Evolutionary conservation across 2,329 filamentous ascomycete genomes (phyloP), one percentile per base, ranked within the genome.

Genomic region (Stenocarpella maydis): DNA sequence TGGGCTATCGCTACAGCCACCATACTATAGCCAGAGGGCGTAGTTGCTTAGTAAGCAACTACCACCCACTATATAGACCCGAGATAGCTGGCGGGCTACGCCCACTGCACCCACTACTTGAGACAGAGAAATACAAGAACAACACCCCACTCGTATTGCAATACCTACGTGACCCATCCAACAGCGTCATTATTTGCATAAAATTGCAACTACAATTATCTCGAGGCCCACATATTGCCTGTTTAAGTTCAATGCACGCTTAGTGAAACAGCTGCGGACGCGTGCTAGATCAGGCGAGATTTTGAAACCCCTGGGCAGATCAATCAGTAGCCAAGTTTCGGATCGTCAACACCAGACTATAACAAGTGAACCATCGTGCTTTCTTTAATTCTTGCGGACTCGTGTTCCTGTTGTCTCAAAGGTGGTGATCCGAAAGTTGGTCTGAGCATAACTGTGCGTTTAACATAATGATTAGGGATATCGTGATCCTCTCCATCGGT

Each of bases 401-500:
- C 43, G 4, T 28, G 4, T 37, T 34, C 28, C 37, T 37, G 31
- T n/a, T 26, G 43, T 43, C 49, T 12, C 28, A 7, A 17, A 63
- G n/a, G 19, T 49, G 26, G 5, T 24, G n/a, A 10, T 34, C 31
- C 26, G 10, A 34, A 37, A 43, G 31, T 10, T 19, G n/a, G 14
- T 47, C 28, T 1, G 43, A 47, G n/a, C 8, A 63, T 15, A 49
- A n/a, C n/a, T n/a, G n/a, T n/a, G 28, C 19, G n/a, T 17, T 17
- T 31, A 49, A 28, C 53, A 24, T 21, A 50, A 67, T 67, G 65
- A 43, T 68, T 4, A 37, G 45, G 54, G 31, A 41, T n/a, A 47
- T 68, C 15, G 34, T 60, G 28, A 49, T 68, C n/a, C 21, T 63
- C 37, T 45, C 58, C 24, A 2, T 68, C 21, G 47, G 66, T 68